Percentiles rank a stretch among this genome's conserved stretches.
Evolutionary conservation across 2,329 filamentous ascomycete species (phyloP).

Genomic region (Colletotrichum sp.): DNA sequence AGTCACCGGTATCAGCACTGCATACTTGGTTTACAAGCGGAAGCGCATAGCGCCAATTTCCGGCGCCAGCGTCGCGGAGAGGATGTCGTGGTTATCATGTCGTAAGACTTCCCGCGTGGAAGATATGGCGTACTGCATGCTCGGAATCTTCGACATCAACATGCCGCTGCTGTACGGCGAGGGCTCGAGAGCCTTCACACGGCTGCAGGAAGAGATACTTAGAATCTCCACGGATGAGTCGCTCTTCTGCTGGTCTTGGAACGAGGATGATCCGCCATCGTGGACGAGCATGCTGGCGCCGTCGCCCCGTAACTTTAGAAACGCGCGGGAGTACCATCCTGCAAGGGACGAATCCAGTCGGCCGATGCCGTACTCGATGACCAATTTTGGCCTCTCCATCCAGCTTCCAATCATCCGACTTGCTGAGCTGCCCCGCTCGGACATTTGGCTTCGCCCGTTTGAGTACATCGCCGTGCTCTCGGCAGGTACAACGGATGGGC

Average conservation of each 20-base stretch:
- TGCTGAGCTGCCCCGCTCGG: neutral
- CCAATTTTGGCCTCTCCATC: constrained; percentile 15
- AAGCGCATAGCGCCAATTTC: neutral
- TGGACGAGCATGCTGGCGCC: constrained; percentile 18
- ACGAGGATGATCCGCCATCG: neutral
- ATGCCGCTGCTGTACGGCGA: constrained; percentile 34
- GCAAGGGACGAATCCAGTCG: neutral
- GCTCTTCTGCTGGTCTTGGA: constrained; percentile 19
- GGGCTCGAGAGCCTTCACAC: constrained; percentile 26
- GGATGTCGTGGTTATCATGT: constrained; percentile 33
- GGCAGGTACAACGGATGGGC: neutral
- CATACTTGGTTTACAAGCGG: neutral
- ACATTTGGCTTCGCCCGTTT: neutral
- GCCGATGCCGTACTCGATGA: constrained; percentile 11
- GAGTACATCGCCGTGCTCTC: neutral
- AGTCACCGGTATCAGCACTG: neutral
- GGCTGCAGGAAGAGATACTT: constrained; percentile 22
- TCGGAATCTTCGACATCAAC: constrained; percentile 32
- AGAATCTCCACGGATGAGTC: constrained; percentile 12
- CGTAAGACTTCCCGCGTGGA: constrained; percentile 26
- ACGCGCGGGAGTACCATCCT: neutral
- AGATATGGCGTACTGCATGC: constrained; percentile 32
- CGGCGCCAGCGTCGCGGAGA: constrained; percentile 25
- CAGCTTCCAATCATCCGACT: neutral
- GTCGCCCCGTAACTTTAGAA: neutral